Evolutionary conservation across 306 rosid genomes (phyloP).

Genomic region (Trifolium pratense): DNA sequence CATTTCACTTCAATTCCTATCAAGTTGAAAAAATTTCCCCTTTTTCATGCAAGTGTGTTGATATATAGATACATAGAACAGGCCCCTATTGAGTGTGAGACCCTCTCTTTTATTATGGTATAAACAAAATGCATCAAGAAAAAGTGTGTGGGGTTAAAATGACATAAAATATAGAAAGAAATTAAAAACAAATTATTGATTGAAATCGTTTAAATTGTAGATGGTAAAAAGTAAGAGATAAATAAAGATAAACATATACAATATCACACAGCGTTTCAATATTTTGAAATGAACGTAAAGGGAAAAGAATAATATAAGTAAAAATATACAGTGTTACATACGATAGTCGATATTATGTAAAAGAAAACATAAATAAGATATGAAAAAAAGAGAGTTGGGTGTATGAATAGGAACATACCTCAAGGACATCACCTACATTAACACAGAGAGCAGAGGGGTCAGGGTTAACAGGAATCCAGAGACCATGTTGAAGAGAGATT

Average conservation of each 20-base stretch:
- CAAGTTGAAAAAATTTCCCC: conserved; percentile 12
- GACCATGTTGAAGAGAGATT: conserved; percentile 58
- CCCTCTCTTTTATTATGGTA: conserved; percentile 13
- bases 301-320: too few relatives aligned
- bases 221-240: too few relatives aligned
- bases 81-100: conserved; percentile 26
- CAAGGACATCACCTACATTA: conserved; percentile 76
- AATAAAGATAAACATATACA: too few relatives aligned
- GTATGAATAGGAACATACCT: conserved; percentile 48
- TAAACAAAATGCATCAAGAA: conserved; percentile 26
- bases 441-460: conserved; percentile 77
- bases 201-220: background rate
- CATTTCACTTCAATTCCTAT: conserved; percentile 43
- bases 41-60: conserved; percentile 13
- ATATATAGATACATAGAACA: conserved; percentile 15
- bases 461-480: conserved; percentile 76
- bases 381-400: background rate
- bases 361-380: too few relatives aligned
- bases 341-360: too few relatives aligned
- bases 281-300: too few relatives aligned
- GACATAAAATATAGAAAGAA: background rate
- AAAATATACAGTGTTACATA: too few relatives aligned
- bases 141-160: conserved; percentile 7
- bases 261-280: too few relatives aligned
- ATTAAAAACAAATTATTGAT: background rate